These are phyloP conservation scores for Bertia moriformis DNA, from an alignment of 2,329 filamentous ascomycete species.

Conservation along the genomic window DNA sequence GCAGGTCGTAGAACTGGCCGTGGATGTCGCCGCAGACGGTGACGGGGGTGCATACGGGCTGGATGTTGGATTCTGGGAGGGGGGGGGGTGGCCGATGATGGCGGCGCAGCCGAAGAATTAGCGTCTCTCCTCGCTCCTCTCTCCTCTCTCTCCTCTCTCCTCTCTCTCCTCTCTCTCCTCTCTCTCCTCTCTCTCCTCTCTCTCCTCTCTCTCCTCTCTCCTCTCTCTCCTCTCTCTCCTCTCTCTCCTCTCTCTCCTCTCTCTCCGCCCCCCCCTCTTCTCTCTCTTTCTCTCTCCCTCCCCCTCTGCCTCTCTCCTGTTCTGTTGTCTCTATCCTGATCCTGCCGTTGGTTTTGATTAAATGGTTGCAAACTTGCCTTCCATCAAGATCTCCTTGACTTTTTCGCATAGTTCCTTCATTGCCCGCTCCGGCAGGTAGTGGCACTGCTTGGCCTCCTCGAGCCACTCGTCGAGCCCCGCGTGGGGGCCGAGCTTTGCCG, in stretches of 20 bases:
- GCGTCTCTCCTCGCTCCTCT: constrained; percentile 2
- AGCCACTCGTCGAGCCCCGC: constrained; percentile 92
- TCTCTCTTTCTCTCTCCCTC: constrained; percentile 5
- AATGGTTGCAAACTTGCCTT: constrained; percentile 41
- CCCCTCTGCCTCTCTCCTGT: too few relatives aligned
- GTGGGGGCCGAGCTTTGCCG: constrained; percentile 69
- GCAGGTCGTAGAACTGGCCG: constrained; percentile 93
- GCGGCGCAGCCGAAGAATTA: constrained; percentile 1
- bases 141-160: constrained; percentile 4
- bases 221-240: too few relatives aligned
- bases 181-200: too few relatives aligned
- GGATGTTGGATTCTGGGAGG: constrained; percentile 79
- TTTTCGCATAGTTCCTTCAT: constrained; percentile 99
- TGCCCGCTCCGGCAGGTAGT: constrained; percentile 84
- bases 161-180: too few relatives aligned
- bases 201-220: too few relatives aligned
- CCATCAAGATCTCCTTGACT: constrained; percentile 97
- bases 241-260: too few relatives aligned
- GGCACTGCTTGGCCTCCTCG: constrained; percentile 89
- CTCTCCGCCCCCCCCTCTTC: too few relatives aligned
- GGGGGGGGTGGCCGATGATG: not conserved
- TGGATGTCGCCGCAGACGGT: constrained; percentile 97
- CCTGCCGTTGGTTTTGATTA: constrained; percentile 5
- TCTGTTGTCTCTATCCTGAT: too few relatives aligned
- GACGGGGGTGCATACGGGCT: constrained; percentile 90